Evolutionary conservation across 2,329 filamentous ascomycete genomes (phyloP).

Genomic region (Colletotrichum sp.): DNA sequence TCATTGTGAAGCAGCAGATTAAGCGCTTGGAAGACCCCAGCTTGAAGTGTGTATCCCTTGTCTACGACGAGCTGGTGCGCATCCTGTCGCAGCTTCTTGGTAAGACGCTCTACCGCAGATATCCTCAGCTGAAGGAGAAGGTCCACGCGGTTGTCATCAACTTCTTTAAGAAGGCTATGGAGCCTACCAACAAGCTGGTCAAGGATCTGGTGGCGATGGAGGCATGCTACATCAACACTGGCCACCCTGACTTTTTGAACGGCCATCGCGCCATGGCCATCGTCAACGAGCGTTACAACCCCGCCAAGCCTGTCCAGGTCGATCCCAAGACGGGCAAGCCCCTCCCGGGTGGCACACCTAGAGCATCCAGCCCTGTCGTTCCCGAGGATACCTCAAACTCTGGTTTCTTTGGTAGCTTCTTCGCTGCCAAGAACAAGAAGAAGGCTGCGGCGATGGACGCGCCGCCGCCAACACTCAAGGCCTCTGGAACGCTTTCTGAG

Average conservation of each 20-base stretch:
- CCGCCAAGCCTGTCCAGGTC: conserved; percentile 86
- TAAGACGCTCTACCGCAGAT: conserved; percentile 90
- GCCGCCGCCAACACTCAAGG: conserved; percentile 90
- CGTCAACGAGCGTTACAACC: conserved; percentile 88
- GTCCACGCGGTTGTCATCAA: conserved; percentile 89
- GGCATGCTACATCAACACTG: conserved; percentile 96
- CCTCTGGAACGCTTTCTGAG: conserved; percentile 90
- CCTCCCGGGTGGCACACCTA: conserved; percentile 71
- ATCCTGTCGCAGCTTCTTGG: conserved; percentile 89
- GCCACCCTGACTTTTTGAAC: conserved; percentile 96
- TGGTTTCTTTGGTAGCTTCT: conserved; percentile 98
- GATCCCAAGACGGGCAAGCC: conserved; percentile 99
- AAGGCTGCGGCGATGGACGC: conserved; percentile 99
- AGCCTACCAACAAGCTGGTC: conserved; percentile 97
- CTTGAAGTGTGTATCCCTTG: conserved; percentile 94
- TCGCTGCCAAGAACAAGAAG: conserved; percentile 99
- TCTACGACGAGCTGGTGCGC: conserved; percentile 96
- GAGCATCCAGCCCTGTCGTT: conserved; percentile 78
- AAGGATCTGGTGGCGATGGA: conserved; percentile 94
- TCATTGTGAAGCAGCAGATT: conserved; percentile 99
- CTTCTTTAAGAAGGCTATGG: conserved; percentile 99
- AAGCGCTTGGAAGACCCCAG: conserved; percentile 95
- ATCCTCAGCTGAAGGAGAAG: conserved; percentile 95
- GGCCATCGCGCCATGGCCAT: conserved; percentile 98
- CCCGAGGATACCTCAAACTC: conserved; percentile 61